Base-by-base conservation (phyloP, 768 basidiomycete species). In the Panaeolus papilionaceus region DNA sequence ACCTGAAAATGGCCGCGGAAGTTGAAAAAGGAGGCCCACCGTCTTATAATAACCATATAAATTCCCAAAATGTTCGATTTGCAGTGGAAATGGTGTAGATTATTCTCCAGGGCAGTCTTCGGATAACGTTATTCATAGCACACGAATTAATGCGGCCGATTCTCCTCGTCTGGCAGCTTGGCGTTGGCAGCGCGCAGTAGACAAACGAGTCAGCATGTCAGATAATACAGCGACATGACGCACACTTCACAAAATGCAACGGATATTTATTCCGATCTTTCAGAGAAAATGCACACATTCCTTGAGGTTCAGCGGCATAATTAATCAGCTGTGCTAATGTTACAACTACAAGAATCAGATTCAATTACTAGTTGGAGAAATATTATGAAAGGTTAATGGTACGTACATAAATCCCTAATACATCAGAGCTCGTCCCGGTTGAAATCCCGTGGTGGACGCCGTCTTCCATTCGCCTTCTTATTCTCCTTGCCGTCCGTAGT, bases 401-500 rank as follows among this genome's bases (percentile, higher is more conserved):
- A 58, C 54, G 54, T 28, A 58, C 54, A 23, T 58, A 58, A 3
- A 58, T 58, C 26, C 20, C 26, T 58, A 4, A 58, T 58, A 58
- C 28, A 58, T 58, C 54, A 58, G 14, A 58, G 28, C 16, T 58
- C 54, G 33, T 58, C 54, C 54, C 54, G 54, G 33, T 58, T 58
- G 54, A 33, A 58, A 58, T 58, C 54, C 38, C 58, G 63, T 2
- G 70, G 63, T 40, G 66, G 61, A 64, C 66, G 54, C 61, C 67
- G 62, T 65, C 62, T 62, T 49, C 64, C 62, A 54, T 58, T 62
- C 62, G 67, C 39, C 47, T 68, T 76, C 74, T 74, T 76, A 67
- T 67, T 75, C 69, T 26, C 73, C 76, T 68, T 77, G 28, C 61
- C 64, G 61, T 71, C 71, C 58, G 54, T 58, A 58, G 54, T 6